Conservation (phyloP, 108 stramenopile species). For the Skeletonema grethae region DNA sequence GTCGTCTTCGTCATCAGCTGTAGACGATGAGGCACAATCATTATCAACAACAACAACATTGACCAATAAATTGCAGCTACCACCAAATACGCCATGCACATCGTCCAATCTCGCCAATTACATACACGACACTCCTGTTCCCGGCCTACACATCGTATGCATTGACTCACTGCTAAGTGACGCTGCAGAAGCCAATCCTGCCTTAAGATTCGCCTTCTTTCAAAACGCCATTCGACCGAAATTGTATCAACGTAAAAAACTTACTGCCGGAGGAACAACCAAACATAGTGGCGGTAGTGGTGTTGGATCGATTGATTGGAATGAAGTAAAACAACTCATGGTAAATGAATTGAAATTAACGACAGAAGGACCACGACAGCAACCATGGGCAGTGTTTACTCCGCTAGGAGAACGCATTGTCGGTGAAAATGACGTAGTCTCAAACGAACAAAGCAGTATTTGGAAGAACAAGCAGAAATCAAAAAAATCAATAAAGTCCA, state of each 20-base stretch:
- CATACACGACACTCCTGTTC: constrained; percentile 50
- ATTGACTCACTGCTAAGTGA: constrained; percentile 22
- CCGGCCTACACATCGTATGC: constrained; percentile 60
- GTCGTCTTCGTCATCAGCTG: background rate
- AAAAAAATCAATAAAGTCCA: constrained; percentile 1
- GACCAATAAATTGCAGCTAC: constrained; percentile 14
- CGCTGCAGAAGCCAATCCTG: constrained; percentile 17
- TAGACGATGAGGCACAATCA: constrained; percentile 5
- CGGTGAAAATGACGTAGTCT: constrained; percentile 25
- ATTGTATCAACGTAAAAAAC: constrained; percentile 17
- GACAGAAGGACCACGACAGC: constrained; percentile 25
- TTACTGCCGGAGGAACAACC: background rate
- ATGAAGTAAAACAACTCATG: constrained; percentile 11
- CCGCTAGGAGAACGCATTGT: constrained; percentile 50
- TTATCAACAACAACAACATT: background rate
- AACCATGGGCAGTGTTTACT: constrained; percentile 68
- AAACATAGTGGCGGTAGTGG: too few species aligned
- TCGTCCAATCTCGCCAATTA: constrained; percentile 46
- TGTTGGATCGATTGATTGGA: constrained; percentile 27
- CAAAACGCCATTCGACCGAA: constrained; percentile 17
- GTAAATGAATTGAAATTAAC: constrained; percentile 34
- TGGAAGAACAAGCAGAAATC: too few species aligned
- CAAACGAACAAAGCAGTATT: background rate
- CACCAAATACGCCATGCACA: constrained; percentile 42
- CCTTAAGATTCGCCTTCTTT: constrained; percentile 41